Conservation (phyloP, 2,329 filamentous ascomycete genomes). For the Aspergillus sp. region DNA sequence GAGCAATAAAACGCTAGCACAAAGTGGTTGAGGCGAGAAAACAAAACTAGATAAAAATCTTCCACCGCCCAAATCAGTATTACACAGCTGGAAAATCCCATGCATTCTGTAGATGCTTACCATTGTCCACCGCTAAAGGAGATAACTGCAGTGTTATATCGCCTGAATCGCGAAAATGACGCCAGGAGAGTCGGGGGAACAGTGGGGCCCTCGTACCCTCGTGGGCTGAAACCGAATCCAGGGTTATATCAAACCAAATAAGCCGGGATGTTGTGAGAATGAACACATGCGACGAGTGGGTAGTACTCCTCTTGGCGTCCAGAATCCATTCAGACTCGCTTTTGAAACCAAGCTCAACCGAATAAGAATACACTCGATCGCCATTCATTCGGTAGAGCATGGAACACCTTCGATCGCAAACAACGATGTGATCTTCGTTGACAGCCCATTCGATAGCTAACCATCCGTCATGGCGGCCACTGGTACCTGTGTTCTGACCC, state of each 20-base stretch:
- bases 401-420: constrained; percentile 51
- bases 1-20: constrained; percentile 34
- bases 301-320: constrained; percentile 49
- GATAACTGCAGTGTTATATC: constrained; percentile 52
- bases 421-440: constrained; percentile 44
- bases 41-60: constrained; percentile 42
- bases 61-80: neutral
- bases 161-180: constrained; percentile 55
- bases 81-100: neutral
- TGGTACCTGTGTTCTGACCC: constrained; percentile 11
- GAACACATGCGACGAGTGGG: constrained; percentile 46
- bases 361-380: constrained; percentile 23
- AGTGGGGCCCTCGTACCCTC: constrained; percentile 30
- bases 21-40: constrained; percentile 39
- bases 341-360: constrained; percentile 37
- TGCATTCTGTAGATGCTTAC: constrained; percentile 23
- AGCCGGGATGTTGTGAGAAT: constrained; percentile 56
- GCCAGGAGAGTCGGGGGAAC: constrained; percentile 47
- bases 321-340: constrained; percentile 54
- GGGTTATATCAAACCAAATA: constrained; percentile 43
- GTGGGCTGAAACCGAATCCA: constrained; percentile 24
- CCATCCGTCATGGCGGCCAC: constrained; percentile 44
- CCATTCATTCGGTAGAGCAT: constrained; percentile 36
- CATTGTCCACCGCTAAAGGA: constrained; percentile 30
- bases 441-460: constrained; percentile 42